These are phyloP conservation scores for Dicorynia guianensis DNA, from an alignment of 306 rosid species.

Conservation along the genomic window DNA sequence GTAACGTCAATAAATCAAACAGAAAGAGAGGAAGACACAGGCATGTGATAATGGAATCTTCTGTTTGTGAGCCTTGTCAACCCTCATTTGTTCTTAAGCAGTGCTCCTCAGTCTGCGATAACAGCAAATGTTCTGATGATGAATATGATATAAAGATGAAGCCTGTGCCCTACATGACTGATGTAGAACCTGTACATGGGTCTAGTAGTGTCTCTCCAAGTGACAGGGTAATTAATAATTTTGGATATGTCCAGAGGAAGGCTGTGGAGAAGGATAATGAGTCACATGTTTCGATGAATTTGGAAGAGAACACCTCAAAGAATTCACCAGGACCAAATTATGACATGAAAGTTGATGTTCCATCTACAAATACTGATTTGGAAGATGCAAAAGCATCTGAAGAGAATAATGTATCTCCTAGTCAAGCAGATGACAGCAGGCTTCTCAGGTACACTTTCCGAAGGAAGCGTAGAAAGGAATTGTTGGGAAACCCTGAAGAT, in stretches of 20 bases:
- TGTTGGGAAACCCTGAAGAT: slow-evolving; percentile 45
- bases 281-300: slow-evolving; percentile 28
- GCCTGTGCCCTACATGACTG: slow-evolving; percentile 48
- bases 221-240: slow-evolving; percentile 32
- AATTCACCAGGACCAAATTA: slow-evolving; percentile 37
- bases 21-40: slow-evolving; percentile 35
- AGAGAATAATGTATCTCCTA: slow-evolving; percentile 44
- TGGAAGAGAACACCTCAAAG: slow-evolving; percentile 36
- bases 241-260: slow-evolving; percentile 45
- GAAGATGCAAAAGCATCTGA: slow-evolving; percentile 45
- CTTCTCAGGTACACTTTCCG: slow-evolving; percentile 66
- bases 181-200: slow-evolving; percentile 45
- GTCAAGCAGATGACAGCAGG: slow-evolving; percentile 46
- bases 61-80: slow-evolving; percentile 29
- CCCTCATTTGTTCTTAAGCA: slow-evolving; percentile 56
- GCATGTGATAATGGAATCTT: slow-evolving; percentile 25
- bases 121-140: slow-evolving; percentile 47
- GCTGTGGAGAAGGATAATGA: slow-evolving; percentile 41
- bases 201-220: slow-evolving; percentile 44
- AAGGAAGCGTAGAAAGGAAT: slow-evolving; percentile 74
- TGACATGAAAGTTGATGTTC: slow-evolving; percentile 34
- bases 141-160: slow-evolving; percentile 47
- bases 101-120: slow-evolving; percentile 48
- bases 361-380: slow-evolving; percentile 38
- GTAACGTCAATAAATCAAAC: slow-evolving; percentile 33